These are phyloP conservation scores for Elongisporangium anandrum DNA, from an alignment of 352 stramenopile genomes.

Conservation along the genomic window DNA sequence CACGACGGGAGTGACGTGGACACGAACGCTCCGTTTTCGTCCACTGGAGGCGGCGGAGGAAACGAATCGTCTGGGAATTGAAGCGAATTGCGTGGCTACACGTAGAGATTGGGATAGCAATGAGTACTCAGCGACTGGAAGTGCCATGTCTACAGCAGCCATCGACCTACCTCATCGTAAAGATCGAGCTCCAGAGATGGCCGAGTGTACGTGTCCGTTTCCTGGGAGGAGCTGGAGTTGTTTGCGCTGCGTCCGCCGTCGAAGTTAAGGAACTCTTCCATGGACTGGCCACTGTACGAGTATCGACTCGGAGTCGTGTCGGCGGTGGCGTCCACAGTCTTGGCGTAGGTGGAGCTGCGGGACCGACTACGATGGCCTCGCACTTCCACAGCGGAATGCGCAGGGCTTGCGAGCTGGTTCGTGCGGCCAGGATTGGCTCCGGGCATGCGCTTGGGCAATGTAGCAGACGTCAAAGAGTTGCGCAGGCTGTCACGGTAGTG, in stretches of 20 bases:
- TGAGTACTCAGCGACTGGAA: background rate
- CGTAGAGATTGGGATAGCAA: background rate
- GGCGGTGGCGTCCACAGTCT: conserved; percentile 20
- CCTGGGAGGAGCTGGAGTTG: conserved; percentile 50
- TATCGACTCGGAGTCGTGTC: conserved; percentile 50
- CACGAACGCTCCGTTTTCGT: conserved; percentile 63
- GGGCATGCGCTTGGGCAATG: conserved; percentile 36
- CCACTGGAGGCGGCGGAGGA: conserved; percentile 58
- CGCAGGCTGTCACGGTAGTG: conserved; percentile 72
- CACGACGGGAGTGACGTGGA: conserved; percentile 67
- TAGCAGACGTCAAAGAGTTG: conserved; percentile 46
- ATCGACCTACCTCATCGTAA: conserved; percentile 22
- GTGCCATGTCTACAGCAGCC: background rate
- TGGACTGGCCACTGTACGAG: conserved; percentile 53
- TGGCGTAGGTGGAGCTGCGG: conserved; percentile 39
- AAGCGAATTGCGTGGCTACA: conserved; percentile 21
- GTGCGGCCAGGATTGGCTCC: conserved; percentile 17
- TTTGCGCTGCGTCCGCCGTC: conserved; percentile 22
- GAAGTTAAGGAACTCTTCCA: conserved; percentile 51
- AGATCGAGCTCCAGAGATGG: conserved; percentile 30
- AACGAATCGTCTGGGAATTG: conserved; percentile 74
- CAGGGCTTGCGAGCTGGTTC: conserved; percentile 25
- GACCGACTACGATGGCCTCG: conserved; percentile 51
- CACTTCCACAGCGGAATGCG: conserved; percentile 24
- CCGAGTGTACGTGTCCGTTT: conserved; percentile 35